Base-by-base conservation (phyloP, 179 eudicot genomes). In the Camellia oleifera region DNA sequence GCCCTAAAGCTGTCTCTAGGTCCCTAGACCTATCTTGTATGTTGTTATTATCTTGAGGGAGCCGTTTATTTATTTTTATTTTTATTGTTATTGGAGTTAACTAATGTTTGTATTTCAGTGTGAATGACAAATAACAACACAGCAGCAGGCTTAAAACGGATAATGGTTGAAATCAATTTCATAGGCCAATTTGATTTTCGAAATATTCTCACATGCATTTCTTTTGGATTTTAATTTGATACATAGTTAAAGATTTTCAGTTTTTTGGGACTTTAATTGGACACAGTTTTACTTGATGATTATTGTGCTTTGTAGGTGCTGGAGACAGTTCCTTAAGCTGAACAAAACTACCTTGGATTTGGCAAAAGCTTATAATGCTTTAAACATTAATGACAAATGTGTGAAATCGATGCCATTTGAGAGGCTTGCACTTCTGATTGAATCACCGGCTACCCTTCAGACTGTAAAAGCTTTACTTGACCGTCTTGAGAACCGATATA, bases 351-450 rank as follows among this genome's bases (percentile, higher is more conserved):
- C 98, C n/a, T 77, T 85, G 54, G 83, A 85, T 64, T 82, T 96
- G 72, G 86, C 90, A 18, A 90, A 88, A 82, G 79, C 85, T 74
- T 91, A 88, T 83, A 76, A 71, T 81, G 84, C 82, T 53, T 83
- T 96, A 67, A 82, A 89, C 71, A 88, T 96, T 62, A 92, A 83
- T 83, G 89, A 82, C 80, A 84, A 77, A 50, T 80, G 83, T 32
- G 91, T 87, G 20, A 87, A 86, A 86, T 81, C 88, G 17, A 89
- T 91, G 93, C 97, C 98, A n/a, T 96, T 96, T 81, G 99, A 96
- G 85, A 92, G 92, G 87, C 93, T 96, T 87, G 98, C 99, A 23
- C 67, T 82, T 65, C 75, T 64, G 77, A 91, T 96, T 77, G 98
- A 87, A 82, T 91, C 99, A 68, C 77, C 86, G 68, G 80, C 87